Base-by-base conservation (phyloP, 345 rosid genomes). In the Melaleuca alternifolia region DNA sequence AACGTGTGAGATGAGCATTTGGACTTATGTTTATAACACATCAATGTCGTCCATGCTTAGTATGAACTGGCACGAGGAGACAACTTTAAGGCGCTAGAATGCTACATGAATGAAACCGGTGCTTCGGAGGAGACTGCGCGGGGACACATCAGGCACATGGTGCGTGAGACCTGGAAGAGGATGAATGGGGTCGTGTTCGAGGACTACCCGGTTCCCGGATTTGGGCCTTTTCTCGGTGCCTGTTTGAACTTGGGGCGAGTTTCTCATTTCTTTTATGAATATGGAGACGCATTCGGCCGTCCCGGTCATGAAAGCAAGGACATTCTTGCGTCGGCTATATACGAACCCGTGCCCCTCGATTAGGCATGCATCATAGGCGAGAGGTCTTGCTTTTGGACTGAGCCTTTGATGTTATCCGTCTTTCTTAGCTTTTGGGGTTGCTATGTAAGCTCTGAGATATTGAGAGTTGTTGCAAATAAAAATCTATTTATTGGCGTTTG, bases 91-190 rank as follows among this genome's bases (percentile, higher is more conserved):
- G 37, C 83, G 1, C n/a, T 86, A 24, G 86, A 88, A 56, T 86
- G 85, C 56, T 84, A 84, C 52, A 88, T 88, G 88, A 76, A 53
- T 12, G 88, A 88, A 65, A 54, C 56, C 1, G 85, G 85, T 5
- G 46, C 59, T 12, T 88, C 85, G 12, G 88, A 88, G 1, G 33
- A 77, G 54, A 82, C 18, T 15, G 85, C 59, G 8, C 41, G 88
- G 15, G 83, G 86, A 26, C 75, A 86, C 65, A 79, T 86, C 14
- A 79, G 41, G 71, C 4, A 76, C 56, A 14, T 84, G 18, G 41
- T 86, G 8, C 44, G 54, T n/a, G 83, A 86, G 30, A 56, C 90
- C 24, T 88, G 88, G 89, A 88, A 84, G 88, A 83, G 11, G 26
- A 88, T 88, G 89, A 57, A 57, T 13, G 26, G 28, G 16, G 77